Percentiles rank a stretch among this genome's conserved stretches.
These are phyloP conservation scores for Pleurotus tuoliensis DNA, from an alignment of 768 basidiomycete genomes.

Conservation along the genomic window DNA sequence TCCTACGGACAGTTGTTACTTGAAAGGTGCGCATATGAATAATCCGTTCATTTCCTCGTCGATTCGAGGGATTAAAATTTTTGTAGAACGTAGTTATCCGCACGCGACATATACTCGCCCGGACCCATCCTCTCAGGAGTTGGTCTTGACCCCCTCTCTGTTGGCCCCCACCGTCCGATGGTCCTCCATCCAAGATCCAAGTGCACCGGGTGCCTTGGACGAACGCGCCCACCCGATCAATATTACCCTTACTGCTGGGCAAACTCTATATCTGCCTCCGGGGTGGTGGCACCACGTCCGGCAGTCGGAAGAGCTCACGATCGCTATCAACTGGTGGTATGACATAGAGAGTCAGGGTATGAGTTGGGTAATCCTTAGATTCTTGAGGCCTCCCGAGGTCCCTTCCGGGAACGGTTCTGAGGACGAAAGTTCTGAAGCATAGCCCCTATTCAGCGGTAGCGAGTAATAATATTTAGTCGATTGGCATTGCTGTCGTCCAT, in stretches of 20 bases:
- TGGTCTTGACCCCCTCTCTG: slow-evolving; percentile 28
- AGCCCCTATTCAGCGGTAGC: no score
- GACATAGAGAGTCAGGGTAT: slow-evolving; percentile 73
- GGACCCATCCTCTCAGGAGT: slow-evolving; percentile 18
- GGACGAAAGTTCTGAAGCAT: no score
- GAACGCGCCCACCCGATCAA: slow-evolving; percentile 58
- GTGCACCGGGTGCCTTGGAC: slow-evolving; percentile 40
- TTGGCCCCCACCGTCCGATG: slow-evolving; percentile 58
- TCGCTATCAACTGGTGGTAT: slow-evolving; percentile 90
- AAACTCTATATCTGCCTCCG: slow-evolving; percentile 85
- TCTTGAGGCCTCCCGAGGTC: slow-evolving; percentile 44
- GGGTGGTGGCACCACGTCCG: slow-evolving; percentile 94
- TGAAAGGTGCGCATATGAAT: slow-evolving; percentile 57
- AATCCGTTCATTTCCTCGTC: not conserved
- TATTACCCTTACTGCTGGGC: slow-evolving; percentile 65
- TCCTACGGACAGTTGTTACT: slow-evolving; percentile 83
- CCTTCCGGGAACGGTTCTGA: slow-evolving; percentile 27
- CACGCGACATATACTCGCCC: slow-evolving; percentile 62
- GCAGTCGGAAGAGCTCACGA: slow-evolving; percentile 57
- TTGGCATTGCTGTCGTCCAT: no score
- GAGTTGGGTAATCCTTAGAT: slow-evolving; percentile 65
- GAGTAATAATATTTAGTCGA: no score
- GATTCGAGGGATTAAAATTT: not conserved
- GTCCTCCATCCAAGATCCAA: slow-evolving; percentile 71
- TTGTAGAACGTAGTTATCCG: slow-evolving; percentile 55